Evolutionary conservation across 2,329 filamentous ascomycete species (phyloP).

Genomic region (Penicillium sp.): DNA sequence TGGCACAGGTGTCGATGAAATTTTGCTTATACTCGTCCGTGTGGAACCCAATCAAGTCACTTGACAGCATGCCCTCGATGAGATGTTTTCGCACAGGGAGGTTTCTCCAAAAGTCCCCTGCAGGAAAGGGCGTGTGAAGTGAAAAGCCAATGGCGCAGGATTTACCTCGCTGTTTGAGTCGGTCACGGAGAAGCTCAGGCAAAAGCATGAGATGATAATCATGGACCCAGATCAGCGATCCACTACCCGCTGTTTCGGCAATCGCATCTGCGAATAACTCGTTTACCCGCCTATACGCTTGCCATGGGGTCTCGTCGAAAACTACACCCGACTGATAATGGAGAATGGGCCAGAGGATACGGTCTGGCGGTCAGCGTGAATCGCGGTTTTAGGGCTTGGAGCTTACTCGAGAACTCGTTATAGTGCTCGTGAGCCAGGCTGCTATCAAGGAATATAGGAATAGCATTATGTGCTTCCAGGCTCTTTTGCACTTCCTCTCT

Average conservation of each 20-base stretch:
- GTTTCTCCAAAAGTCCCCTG: constrained; percentile 84
- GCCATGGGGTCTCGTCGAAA: constrained; percentile 47
- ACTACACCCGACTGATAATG: constrained; percentile 10
- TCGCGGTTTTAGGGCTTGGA: background rate
- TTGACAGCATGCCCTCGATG: constrained; percentile 70
- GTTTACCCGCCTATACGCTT: constrained; percentile 81
- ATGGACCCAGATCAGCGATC: constrained; percentile 88
- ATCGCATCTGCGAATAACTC: constrained; percentile 77
- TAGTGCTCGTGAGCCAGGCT: constrained; percentile 86
- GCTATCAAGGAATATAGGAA: constrained; percentile 79
- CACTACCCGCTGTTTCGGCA: constrained; percentile 69
- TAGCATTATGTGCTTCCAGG: constrained; percentile 69
- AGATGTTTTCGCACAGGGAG: constrained; percentile 78
- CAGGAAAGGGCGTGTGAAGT: constrained; percentile 87
- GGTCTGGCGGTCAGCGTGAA: constrained; percentile 49
- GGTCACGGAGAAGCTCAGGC: constrained; percentile 73
- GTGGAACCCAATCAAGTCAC: constrained; percentile 91
- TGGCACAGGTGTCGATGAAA: constrained; percentile 80
- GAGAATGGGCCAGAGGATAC: constrained; percentile 82
- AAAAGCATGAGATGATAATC: constrained; percentile 97
- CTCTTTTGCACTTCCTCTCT: constrained; percentile 59
- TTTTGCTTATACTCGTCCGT: constrained; percentile 94
- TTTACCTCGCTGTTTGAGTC: constrained; percentile 60
- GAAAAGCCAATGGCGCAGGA: constrained; percentile 93
- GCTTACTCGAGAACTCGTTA: constrained; percentile 86